Evolutionary conservation across 2,329 filamentous ascomycete genomes (phyloP).

Genomic region (Nigrospora oryzae): DNA sequence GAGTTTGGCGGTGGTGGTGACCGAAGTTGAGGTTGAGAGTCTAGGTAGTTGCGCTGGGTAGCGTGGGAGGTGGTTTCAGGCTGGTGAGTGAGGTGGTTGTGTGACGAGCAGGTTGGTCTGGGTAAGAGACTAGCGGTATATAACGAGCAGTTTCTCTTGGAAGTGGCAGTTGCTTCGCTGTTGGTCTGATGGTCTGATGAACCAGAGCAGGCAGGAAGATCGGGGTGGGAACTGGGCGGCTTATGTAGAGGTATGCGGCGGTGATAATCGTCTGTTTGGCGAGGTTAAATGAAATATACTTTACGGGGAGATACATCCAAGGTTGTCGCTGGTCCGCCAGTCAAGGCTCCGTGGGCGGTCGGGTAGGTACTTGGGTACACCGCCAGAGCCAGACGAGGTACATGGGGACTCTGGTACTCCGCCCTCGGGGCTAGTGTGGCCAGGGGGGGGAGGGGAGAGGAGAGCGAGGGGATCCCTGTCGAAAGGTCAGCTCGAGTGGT

Average conservation of each 20-base stretch:
- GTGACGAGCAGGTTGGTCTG: no score
- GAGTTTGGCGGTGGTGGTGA: conserved; percentile 2
- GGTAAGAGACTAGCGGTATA: no score
- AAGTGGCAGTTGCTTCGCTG: conserved; percentile 6
- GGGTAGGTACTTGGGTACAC: conserved; percentile 16
- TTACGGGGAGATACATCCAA: conserved; percentile 12
- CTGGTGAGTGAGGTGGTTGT: background rate
- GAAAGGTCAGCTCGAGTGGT: conserved; percentile 9
- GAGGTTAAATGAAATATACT: conserved; percentile 8
- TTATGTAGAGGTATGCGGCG: conserved; percentile 17
- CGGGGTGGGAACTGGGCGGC: conserved; percentile 15
- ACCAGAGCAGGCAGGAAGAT: conserved; percentile 7
- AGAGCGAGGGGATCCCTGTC: conserved; percentile 10
- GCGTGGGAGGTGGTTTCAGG: conserved; percentile 3
- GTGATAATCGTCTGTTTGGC: conserved; percentile 13
- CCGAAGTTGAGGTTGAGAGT: background rate
- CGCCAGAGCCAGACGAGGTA: conserved; percentile 14
- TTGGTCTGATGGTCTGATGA: conserved; percentile 8
- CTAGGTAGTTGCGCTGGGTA: background rate
- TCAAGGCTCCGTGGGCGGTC: background rate
- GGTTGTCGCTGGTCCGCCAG: conserved; percentile 9
- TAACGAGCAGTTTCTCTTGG: conserved; percentile 1
- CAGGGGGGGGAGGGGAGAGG: no score
- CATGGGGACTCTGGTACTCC: conserved; percentile 11
- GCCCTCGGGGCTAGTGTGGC: background rate